Conservation (phyloP, 371 early-diverging fungal genomes). For the Syncephalastrum racemosum region DNA sequence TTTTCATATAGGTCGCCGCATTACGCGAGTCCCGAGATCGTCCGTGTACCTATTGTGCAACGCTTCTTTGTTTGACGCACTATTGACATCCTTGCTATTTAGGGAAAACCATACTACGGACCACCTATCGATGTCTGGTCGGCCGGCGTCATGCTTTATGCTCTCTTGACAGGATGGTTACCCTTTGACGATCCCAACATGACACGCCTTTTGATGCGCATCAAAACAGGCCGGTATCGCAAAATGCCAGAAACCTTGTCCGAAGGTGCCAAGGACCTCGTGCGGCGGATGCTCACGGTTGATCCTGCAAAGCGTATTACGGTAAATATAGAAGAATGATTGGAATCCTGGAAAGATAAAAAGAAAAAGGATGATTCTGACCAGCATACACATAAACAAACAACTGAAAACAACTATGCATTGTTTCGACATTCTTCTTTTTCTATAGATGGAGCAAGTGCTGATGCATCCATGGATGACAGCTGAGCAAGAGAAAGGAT, state of each 20-base stretch:
- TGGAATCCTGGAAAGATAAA: conserved; percentile 4
- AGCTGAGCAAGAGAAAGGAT: not conserved
- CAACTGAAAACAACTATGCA: not conserved
- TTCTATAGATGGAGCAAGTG: conserved; percentile 30
- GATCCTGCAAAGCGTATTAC: conserved; percentile 38
- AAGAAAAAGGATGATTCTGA: not conserved
- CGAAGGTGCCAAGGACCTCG: conserved; percentile 54
- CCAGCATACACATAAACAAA: not conserved
- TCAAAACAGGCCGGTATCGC: conserved; percentile 41
- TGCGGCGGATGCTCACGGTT: conserved; percentile 28
- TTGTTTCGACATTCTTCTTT: not conserved
- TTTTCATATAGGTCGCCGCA: conserved; percentile 76
- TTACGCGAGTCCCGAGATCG: conserved; percentile 92
- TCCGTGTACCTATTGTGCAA: conserved; percentile 80
- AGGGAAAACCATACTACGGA: conserved; percentile 70
- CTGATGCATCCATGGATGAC: conserved; percentile 38
- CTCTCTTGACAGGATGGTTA: conserved; percentile 68
- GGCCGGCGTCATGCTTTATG: conserved; percentile 73
- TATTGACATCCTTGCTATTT: conserved; percentile 70
- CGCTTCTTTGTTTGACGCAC: conserved; percentile 70
- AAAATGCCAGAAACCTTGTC: conserved; percentile 63
- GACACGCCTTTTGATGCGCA: conserved; percentile 66
- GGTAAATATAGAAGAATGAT: conserved; percentile 24
- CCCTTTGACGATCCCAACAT: conserved; percentile 80
- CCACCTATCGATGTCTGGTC: conserved; percentile 79